Evolutionary conservation across 2,329 filamentous ascomycete genomes (phyloP).

Genomic region (Drechslerella coelobrocha): DNA sequence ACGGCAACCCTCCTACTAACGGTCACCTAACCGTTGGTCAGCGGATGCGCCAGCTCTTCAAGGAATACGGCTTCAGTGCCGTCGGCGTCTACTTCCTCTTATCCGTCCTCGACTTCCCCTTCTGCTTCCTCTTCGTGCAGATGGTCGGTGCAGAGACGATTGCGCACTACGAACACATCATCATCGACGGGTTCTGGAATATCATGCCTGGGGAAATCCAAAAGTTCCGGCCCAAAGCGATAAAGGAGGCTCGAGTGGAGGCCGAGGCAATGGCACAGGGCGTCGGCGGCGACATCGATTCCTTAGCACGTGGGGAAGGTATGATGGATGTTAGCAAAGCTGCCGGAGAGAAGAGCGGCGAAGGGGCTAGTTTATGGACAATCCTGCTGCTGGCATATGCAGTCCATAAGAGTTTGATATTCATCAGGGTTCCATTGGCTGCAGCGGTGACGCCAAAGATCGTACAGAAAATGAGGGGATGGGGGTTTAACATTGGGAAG

Average conservation of each 20-base stretch:
- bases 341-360: conserved; percentile 6
- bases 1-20: conserved; percentile 19
- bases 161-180: conserved; percentile 73
- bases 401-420: conserved; percentile 91
- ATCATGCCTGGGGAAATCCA: conserved; percentile 67
- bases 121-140: conserved; percentile 89
- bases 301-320: conserved; percentile 66
- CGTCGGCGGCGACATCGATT: conserved; percentile 67
- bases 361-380: conserved; percentile 68
- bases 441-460: conserved; percentile 91
- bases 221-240: conserved; percentile 52
- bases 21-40: conserved; percentile 65
- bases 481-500: conserved; percentile 96
- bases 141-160: conserved; percentile 84
- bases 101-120: conserved; percentile 87
- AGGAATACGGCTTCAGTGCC: conserved; percentile 93
- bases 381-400: conserved; percentile 93
- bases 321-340: conserved; percentile 59
- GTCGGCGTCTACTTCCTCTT: conserved; percentile 87
- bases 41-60: conserved; percentile 79
- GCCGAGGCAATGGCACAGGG: conserved; percentile 59
- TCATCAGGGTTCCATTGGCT: conserved; percentile 89
- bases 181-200: conserved; percentile 68
- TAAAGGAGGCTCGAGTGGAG: conserved; percentile 47
- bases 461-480: conserved; percentile 82